Base-by-base conservation (phyloP, 331 rosid species). In the Quercus tomentella region DNA sequence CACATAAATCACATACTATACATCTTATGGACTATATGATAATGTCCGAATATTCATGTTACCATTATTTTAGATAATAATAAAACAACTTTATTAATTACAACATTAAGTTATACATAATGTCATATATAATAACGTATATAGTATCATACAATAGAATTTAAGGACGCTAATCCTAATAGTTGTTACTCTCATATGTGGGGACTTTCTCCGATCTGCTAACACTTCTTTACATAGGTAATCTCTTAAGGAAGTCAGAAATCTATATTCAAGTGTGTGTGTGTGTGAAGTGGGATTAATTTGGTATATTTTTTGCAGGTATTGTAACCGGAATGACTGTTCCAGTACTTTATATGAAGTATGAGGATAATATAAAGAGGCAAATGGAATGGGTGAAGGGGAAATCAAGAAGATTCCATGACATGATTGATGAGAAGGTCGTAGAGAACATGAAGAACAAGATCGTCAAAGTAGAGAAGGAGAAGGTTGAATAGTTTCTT, bases 341-440 rank as follows among this genome's bases (percentile, higher is more conserved):
- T 37, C 91, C 97, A 10, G 76, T 82, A 26, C 71, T 82, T 16
- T 87, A 84, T 43, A 72, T 69, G 74, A 88, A 82, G 80, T 77
- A 87, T n/a, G 85, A 88, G 81, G 88, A 84, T 21, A 76, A 80
- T 30, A 73, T 93, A 14, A 83, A 41, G 79, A 85, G 86, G 45
- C 54, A 52, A 6, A 58, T 33, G 81, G 89, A 81, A 37, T 77
- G 86, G 87, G 60, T 84, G 77, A 89, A 57, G 79, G 78, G 43
- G 76, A 86, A 85, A 21, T 33, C 70, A 74, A 72, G 71, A 26
- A 77, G 76, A 77, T 80, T 35, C 21, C 84, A 85, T 30, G 87
- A 88, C 73, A 80, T 78, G 58, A 7, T 91, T 41, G 88, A 91
- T 70, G 91, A 88, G 18, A 93, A 84, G 84, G 87, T 90, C 41